phyloP scores from a whole-genome alignment of 2,329 filamentous ascomycete species.

The Arthrinium phaeospermum region DNA sequence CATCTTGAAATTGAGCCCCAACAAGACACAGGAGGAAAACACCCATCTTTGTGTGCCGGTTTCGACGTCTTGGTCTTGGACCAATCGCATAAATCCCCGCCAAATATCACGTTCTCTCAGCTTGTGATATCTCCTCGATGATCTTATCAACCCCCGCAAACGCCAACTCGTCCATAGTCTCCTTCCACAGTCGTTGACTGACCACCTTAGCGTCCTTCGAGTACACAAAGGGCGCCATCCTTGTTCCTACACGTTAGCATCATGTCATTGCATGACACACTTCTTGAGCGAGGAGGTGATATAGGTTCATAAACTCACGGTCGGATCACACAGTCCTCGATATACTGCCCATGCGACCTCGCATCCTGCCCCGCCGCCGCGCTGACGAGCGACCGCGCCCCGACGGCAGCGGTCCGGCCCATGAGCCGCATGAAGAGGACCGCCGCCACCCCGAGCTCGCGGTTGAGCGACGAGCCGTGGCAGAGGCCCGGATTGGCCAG shows the following conservation, averaged over 20 bases:
- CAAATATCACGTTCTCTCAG: not conserved
- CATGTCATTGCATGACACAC: not conserved
- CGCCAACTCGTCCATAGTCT: slow-evolving; percentile 33
- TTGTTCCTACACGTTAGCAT: slow-evolving; percentile 9
- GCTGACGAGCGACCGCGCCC: slow-evolving; percentile 27
- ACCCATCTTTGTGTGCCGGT: too few relatives aligned
- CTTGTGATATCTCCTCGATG: not conserved
- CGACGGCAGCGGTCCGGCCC: slow-evolving; percentile 24
- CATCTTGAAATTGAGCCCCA: not conserved
- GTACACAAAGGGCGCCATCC: slow-evolving; percentile 31
- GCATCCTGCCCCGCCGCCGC: slow-evolving; percentile 26
- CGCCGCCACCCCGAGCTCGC: not conserved
- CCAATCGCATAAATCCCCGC: too few relatives aligned
- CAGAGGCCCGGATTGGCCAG: slow-evolving; percentile 20
- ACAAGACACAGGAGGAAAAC: too few relatives aligned
- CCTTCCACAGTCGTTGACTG: slow-evolving; percentile 30
- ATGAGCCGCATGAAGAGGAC: slow-evolving; percentile 14
- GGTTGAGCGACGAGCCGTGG: slow-evolving; percentile 20
- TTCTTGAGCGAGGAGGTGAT: too few relatives aligned
- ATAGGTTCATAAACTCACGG: slow-evolving; percentile 22
- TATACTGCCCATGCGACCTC: slow-evolving; percentile 29
- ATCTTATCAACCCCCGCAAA: slow-evolving; percentile 28
- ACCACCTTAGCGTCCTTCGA: slow-evolving; percentile 26
- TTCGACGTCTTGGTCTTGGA: too few relatives aligned
- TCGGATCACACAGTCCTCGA: slow-evolving; percentile 27